Percentiles rank a stretch among this genome's conserved stretches.
These are phyloP conservation scores for Corymbia maculata DNA, from an alignment of 345 rosid genomes.

Conservation along the genomic window DNA sequence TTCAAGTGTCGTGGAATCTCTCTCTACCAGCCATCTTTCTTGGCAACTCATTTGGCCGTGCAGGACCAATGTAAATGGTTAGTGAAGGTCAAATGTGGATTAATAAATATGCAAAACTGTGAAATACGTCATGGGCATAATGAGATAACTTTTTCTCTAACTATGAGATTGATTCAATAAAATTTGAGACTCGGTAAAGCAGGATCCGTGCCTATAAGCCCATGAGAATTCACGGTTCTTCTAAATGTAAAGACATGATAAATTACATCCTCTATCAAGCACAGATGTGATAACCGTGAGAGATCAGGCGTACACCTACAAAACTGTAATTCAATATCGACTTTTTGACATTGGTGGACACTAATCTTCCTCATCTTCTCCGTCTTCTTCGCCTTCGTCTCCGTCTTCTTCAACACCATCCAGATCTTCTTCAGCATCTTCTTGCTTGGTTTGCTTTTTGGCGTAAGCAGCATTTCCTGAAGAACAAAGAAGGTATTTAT, in stretches of 20 bases:
- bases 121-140: not conserved
- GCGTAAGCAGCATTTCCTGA: slow-evolving; percentile 11
- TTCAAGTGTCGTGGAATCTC: not conserved
- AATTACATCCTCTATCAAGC: not conserved
- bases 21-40: not conserved
- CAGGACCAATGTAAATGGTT: not conserved
- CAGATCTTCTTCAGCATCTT: not conserved
- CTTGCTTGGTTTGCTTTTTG: slow-evolving; percentile 6
- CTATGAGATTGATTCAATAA: not conserved
- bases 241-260: not conserved
- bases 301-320: not conserved
- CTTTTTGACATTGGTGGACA: not conserved
- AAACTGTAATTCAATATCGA: not conserved
- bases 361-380: slow-evolving; percentile 9
- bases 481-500: not conserved
- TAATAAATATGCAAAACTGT: not conserved
- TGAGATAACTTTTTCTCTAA: not conserved
- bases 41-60: not conserved
- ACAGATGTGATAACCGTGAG: not conserved
- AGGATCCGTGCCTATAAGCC: not conserved
- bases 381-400: not conserved
- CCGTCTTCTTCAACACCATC: not conserved
- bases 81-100: not conserved
- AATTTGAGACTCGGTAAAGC: not conserved
- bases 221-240: not conserved